Conservation (phyloP, 768 basidiomycete genomes). For the Suillus subalutaceus region DNA sequence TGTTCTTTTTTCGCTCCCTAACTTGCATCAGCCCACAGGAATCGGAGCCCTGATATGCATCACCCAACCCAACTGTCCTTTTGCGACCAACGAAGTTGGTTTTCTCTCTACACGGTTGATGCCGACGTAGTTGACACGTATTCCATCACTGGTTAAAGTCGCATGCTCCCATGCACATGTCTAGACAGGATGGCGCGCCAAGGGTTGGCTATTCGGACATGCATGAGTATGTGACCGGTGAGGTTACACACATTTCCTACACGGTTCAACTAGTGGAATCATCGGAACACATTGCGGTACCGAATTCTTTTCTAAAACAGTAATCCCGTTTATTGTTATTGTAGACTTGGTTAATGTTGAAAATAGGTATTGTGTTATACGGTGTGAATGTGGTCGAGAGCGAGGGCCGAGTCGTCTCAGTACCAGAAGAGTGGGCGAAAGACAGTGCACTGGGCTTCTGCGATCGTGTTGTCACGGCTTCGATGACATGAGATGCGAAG, state of each 20-base stretch:
- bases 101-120: background rate
- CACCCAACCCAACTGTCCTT: constrained; percentile 73
- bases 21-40: constrained; percentile 24
- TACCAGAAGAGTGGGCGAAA: constrained; percentile 64
- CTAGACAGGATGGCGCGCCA: no score
- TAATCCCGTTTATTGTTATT: no score
- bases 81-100: constrained; percentile 61
- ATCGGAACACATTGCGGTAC: constrained; percentile 10
- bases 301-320: constrained; percentile 24
- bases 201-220: background rate
- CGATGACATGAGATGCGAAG: constrained; percentile 33
- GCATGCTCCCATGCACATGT: background rate
- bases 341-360: no score
- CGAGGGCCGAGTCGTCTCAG: constrained; percentile 49
- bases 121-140: background rate
- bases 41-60: constrained; percentile 24
- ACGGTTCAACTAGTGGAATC: background rate
- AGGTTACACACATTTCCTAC: background rate
- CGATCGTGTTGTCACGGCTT: constrained; percentile 52
- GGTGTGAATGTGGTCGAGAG: no score
- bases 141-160: background rate
- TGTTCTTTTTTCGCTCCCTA: background rate
- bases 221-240: background rate
- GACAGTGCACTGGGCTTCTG: constrained; percentile 75
- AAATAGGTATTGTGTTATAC: no score